phyloP scores from a whole-genome alignment of 352 stramenopile genomes.

The Phytophthora tubulina region DNA sequence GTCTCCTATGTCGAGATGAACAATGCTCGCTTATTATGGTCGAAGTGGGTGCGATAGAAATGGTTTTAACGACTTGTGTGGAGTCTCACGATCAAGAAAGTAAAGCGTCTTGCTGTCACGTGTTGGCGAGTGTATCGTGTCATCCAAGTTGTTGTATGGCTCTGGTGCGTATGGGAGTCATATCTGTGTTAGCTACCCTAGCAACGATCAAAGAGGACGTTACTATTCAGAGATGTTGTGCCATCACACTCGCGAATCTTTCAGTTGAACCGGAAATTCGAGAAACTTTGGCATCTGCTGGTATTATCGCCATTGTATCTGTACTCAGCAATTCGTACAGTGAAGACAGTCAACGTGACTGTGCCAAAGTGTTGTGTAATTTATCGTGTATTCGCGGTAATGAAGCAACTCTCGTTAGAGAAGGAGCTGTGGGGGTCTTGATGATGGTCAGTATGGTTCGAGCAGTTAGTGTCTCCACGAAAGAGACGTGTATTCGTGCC shows the following conservation, averaged over 20 bases:
- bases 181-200: slow-evolving; percentile 68
- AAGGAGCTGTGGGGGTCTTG: slow-evolving; percentile 72
- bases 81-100: slow-evolving; percentile 71
- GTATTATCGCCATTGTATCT: slow-evolving; percentile 61
- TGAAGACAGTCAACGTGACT: slow-evolving; percentile 82
- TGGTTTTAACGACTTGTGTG: slow-evolving; percentile 67
- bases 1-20: slow-evolving; percentile 77
- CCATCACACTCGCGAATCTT: slow-evolving; percentile 75
- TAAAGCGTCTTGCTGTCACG: slow-evolving; percentile 79
- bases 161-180: slow-evolving; percentile 59
- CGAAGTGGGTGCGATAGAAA: slow-evolving; percentile 58
- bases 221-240: slow-evolving; percentile 70
- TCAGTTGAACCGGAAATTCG: slow-evolving; percentile 64
- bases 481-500: slow-evolving; percentile 74
- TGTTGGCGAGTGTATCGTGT: slow-evolving; percentile 78
- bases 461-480: slow-evolving; percentile 64
- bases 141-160: slow-evolving; percentile 68
- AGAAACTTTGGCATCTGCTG: slow-evolving; percentile 53
- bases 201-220: slow-evolving; percentile 60
- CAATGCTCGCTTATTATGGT: slow-evolving; percentile 65
- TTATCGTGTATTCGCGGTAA: slow-evolving; percentile 63
- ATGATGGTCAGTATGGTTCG: slow-evolving; percentile 88
- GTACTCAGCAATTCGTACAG: slow-evolving; percentile 85
- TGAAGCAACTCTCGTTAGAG: slow-evolving; percentile 59
- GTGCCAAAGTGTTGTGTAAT: slow-evolving; percentile 77